Base-by-base conservation (phyloP, 139 green algal species). In the Penium margaritaceum region DNA sequence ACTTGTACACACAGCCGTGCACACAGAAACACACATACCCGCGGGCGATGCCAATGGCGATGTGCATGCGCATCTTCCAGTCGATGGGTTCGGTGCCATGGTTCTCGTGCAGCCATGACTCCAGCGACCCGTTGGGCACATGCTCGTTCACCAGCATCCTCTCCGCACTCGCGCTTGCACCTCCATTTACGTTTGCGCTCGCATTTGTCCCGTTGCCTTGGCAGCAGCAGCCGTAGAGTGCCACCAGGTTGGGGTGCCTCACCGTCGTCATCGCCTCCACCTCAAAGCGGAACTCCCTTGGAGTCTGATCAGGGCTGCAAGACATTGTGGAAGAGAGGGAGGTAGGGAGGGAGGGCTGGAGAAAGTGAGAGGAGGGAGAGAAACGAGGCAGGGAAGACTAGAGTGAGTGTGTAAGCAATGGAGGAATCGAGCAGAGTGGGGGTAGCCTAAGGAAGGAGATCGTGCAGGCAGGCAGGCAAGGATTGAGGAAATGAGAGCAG, bases 81-180 rank as follows among this genome's bases (percentile, higher is more conserved):
- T 76, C 68, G 41, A 76, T 67, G 17, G 68, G 53, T n/a, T n/a
- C 36, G 51, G 38, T 38, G 14, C 29, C 36, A 7, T 32, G 15
- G 46, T 32, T 21, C 33, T 24, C n/a, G 64, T 76, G 68, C 29
- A 76, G 68, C 68, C 68, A 76, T 30, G 51, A 37, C n/a, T 76
- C 51, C 27, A 78, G 43, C 5, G 17, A 69, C 12, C 44, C 63
- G n/a, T 80, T 80, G 19, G 63, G 67, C 30, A 77, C 27, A 19
- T 77, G 78, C 39, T 80, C 73, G 47, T 74, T 44, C 0, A 80
- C 73, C 5, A 80, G 67, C 37, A 80, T 54, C 5, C 73, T 27
- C 54, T 76, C 65, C 21, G 21, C 51, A 24, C 66, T 67, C 34
- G 67, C 73, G 21, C 32, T 36, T 6, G 51, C 29, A 24, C 66